A percentile compares a stretch with the other conserved stretches of the same genome.
These are phyloP conservation scores for Tetrahymena malaccensis DNA, from an alignment of 73 alveolate genomes.

Conservation along the genomic window DNA sequence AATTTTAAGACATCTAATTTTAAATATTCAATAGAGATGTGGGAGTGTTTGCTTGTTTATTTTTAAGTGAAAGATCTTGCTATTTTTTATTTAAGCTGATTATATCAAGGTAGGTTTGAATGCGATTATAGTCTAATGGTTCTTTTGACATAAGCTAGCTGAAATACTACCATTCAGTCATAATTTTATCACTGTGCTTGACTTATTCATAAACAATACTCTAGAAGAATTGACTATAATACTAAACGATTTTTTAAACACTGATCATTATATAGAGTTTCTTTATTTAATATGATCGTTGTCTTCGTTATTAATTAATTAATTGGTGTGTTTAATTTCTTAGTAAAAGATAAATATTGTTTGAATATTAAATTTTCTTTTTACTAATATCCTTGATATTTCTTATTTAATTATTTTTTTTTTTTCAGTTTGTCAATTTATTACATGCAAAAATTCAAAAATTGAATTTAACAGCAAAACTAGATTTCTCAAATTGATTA, in stretches of 20 bases:
- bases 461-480: neutral
- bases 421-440: neutral
- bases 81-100: neutral
- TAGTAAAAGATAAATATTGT: neutral
- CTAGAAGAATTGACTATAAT: neutral
- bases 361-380: neutral
- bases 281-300: neutral
- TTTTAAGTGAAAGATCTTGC: neutral
- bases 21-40: neutral
- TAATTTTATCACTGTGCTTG: neutral
- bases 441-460: neutral
- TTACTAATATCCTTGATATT: neutral
- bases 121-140: neutral
- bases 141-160: neutral
- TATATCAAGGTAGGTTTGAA: neutral
- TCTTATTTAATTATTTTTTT: neutral
- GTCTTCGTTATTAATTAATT: neutral
- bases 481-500: too few relatives aligned
- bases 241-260: neutral
- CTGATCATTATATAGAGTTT: neutral
- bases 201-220: neutral
- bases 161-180: neutral
- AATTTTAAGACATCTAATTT: neutral
- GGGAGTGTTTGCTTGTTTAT: neutral
- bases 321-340: neutral